phyloP scores from a whole-genome alignment of 2,329 filamentous ascomycete genomes.

The Colletotrichum sp. region DNA sequence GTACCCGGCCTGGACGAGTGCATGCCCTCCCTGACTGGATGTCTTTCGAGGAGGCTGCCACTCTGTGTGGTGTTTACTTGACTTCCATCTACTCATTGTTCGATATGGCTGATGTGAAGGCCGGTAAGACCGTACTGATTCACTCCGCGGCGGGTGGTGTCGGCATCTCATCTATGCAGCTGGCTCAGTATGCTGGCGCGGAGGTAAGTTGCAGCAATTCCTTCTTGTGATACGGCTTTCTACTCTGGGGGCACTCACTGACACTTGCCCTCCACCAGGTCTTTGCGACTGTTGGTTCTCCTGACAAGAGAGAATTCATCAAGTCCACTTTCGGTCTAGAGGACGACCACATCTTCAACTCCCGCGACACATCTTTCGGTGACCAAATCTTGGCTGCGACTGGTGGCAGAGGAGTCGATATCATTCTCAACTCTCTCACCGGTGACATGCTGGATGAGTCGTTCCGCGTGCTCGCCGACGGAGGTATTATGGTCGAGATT shows the following conservation, averaged over 20 bases:
- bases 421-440: slow-evolving; percentile 22
- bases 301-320: slow-evolving; percentile 20
- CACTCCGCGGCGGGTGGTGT: background rate
- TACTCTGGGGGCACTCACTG: background rate
- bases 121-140: slow-evolving; percentile 16
- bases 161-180: background rate
- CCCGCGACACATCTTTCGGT: background rate
- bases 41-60: slow-evolving; percentile 28
- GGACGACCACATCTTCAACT: background rate
- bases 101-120: slow-evolving; percentile 20
- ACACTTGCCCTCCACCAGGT: slow-evolving; percentile 15
- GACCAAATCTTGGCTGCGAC: background rate
- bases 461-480: background rate
- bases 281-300: slow-evolving; percentile 38
- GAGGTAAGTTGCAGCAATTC: background rate
- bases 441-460: slow-evolving; percentile 25
- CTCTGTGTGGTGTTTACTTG: slow-evolving; percentile 31
- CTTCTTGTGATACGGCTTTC: too few species aligned
- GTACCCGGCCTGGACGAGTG: slow-evolving; percentile 24
- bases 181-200: background rate
- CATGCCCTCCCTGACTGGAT: background rate
- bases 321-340: slow-evolving; percentile 32
- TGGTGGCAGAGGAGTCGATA: background rate
- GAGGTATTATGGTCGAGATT: slow-evolving; percentile 36
- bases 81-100: slow-evolving; percentile 31